Base-by-base conservation (phyloP, 1,139 yeast species). In the Hansenula sp. region DNA sequence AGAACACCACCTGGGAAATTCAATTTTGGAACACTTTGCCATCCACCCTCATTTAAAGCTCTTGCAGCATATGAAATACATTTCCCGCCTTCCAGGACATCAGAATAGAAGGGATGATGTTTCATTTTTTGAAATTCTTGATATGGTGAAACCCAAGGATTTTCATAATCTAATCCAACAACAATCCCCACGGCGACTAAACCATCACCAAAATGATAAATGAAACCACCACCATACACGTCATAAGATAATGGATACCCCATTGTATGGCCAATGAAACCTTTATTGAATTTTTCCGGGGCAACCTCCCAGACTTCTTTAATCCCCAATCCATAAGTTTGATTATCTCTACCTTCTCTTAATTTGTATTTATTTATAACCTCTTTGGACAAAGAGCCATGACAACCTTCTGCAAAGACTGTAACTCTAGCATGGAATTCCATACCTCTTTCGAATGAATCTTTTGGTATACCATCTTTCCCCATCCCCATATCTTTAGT, bases 271-370 rank as follows among this genome's bases (percentile, higher is more conserved):
- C 85, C 81, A n/a, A 88, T 93, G 50, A 70, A 79, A 0, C 99
- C 99, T 53, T 76, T 76, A 46, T 79, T 74, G 68, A 88, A 91
- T 50, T 87, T 86, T 43, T 81, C 88, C 12, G 93, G 90, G 33
- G 75, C 72, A n/a, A 93, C 96, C 63, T 91, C 93, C 99, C 99
- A 93, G 7, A 93, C 94, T 65, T 93, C 99, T 65, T 93, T 93
- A 47, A 93, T 77, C 29, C 99, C 99, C 33, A 93, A 64, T 13
- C 99, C 99, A 63, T 93, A 93, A 0, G 98, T 90, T 67, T 93
- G 99, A 5, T 85, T 82, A 49, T 83, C 81, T 30, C 75, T 68
- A 42, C 81, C 76, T 43, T 75, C 74, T 47, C 97, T 76, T 45
- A 93, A 70, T 38, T 81, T 72, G 63, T 68, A 93, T 56, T 83